phyloP scores from a whole-genome alignment of 2,329 filamentous ascomycete genomes.

The Pseudocercospora fijiensis region DNA sequence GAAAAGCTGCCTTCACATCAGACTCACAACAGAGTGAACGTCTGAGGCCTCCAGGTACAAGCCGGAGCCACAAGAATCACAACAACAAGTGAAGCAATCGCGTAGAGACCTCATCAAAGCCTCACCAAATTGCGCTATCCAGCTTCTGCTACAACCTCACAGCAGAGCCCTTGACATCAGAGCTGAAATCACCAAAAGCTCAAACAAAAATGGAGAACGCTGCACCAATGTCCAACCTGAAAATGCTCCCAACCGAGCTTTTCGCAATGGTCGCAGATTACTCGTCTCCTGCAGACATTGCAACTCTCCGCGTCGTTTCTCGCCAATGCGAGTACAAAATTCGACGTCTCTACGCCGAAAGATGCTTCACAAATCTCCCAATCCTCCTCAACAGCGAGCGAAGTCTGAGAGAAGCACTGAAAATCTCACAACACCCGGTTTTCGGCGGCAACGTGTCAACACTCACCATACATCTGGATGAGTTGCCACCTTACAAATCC shows the following conservation, averaged over 20 bases:
- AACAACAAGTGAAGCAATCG: neutral
- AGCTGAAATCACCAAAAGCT: neutral
- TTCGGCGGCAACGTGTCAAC: neutral
- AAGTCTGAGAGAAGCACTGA: neutral
- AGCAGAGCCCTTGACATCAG: neutral
- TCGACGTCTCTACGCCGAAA: neutral
- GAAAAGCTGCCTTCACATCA: neutral
- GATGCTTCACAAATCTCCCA: neutral
- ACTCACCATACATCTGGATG: neutral
- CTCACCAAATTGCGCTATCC: neutral
- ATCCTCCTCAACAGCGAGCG: neutral
- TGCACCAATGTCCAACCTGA: neutral
- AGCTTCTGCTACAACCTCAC: neutral
- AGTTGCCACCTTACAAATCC: neutral
- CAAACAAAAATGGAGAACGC: neutral
- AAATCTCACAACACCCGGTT: neutral
- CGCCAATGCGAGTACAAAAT: neutral
- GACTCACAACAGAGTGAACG: neutral
- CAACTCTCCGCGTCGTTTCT: neutral
- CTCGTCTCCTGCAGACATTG: neutral
- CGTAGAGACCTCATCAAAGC: neutral
- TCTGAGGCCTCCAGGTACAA: neutral
- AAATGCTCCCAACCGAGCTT: neutral
- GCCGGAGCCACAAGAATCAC: neutral
- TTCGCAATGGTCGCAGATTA: neutral